Evolutionary conservation across 805 yeast species (phyloP), one percentile per base, ranked within the genome.

Genomic region (Barnettozyma sucrosica): DNA sequence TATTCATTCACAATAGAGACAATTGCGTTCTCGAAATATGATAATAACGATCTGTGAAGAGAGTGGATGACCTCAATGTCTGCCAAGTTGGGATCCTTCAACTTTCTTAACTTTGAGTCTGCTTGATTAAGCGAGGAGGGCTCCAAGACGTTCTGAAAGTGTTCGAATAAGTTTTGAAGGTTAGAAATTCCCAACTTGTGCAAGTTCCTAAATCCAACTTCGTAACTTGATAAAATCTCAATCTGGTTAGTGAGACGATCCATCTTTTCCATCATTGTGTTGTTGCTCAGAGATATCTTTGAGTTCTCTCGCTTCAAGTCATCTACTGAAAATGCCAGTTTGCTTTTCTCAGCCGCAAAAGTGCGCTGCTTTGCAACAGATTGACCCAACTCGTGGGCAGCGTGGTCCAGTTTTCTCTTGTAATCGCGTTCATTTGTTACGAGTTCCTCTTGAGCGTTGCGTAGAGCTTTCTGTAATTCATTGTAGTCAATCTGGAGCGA

Each of bases 101-200:
- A 54, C 46, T 68, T 66, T 7, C 70, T 68, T 25, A 82, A 63
- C 54, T 81, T 77, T 20, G 68, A 67, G 20, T 72, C 69, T 7
- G 88, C 84, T 46, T 80, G 85, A n/a, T 67, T 66, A 16, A 81
- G 70, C 0, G 88, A 81, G 4, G 69, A 56, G 45, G 75, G 76
- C 50, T 83, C 88, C 3, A 83, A 69, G 3, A 82, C 71, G 51
- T 75, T 73, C 36, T 75, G 72, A 48, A 81, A 73, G 1, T 77
- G 69, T 18, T 67, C 65, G 36, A 81, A 66, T n/a, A 80, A 58
- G 51, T 70, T 77, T 13, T 75, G 71, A 40, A 80, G 72, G 50
- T 75, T 76, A 5, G 68, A 63, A 3, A 77, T 59, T 47, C 77
- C 79, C 9, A 66, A 53, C 4, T 60, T 62, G 13, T 69, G 62